These are phyloP conservation scores for Diutina ranongensis DNA, from an alignment of 1,139 yeast genomes.

Conservation along the genomic window DNA sequence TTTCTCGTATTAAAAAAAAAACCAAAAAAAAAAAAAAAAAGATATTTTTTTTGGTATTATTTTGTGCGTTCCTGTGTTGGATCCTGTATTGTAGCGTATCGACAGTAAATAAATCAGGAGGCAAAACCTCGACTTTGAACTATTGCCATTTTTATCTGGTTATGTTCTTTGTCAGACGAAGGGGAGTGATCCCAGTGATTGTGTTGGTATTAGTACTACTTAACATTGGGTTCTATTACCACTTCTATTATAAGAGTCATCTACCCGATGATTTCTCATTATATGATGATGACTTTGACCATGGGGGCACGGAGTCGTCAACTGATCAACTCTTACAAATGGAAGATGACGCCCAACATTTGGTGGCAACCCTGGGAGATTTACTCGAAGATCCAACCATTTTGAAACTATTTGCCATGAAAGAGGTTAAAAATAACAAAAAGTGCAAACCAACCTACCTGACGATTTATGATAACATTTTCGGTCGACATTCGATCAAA, in stretches of 20 bases:
- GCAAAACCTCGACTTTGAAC: no score
- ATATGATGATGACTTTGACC: no score
- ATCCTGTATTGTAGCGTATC: no score
- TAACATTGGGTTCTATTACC: background rate
- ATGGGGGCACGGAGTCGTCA: no score
- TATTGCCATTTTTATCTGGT: no score
- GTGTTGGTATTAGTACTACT: background rate
- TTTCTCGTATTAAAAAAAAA: no score
- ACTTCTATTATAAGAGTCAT: background rate
- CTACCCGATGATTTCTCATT: no score
- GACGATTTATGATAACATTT: conserved; percentile 4
- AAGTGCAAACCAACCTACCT: background rate
- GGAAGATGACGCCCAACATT: background rate
- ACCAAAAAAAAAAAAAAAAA: no score
- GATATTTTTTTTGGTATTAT: no score
- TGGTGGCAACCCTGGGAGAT: background rate
- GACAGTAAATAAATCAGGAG: no score
- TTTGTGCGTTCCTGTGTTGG: no score
- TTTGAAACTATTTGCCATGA: background rate
- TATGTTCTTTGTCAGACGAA: background rate
- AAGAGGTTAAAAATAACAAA: background rate
- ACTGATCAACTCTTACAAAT: no score
- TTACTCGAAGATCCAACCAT: background rate
- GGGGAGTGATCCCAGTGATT: background rate
- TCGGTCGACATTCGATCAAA: background rate